Base-by-base conservation (phyloP, 805 yeast genomes). In the Cephaloascus albidus region DNA sequence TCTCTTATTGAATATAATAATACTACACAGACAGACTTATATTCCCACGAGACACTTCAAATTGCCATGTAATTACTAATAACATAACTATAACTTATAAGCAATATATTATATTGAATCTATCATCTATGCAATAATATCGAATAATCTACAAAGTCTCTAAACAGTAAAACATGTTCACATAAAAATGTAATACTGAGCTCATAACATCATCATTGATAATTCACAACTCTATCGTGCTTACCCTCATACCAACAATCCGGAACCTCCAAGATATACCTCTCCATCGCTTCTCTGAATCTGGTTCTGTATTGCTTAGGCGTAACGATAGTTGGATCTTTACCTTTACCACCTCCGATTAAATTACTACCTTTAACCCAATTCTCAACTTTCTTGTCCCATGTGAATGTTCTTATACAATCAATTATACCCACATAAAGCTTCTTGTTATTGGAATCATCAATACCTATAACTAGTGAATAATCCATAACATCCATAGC, bases 401-500 rank as follows among this genome's bases (percentile, higher is more conserved):
- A 93, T 0, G 99, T 93, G 52, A 90, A 93, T 0, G 98, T 88
- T 43, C 99, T 63, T 35, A 93, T 79, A 68, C 94, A 93, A 58
- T 93, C 86, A 44, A 93, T 89, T 33, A 93, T 89, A 3, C 99
- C 99, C 12, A 89, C 96, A 16, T 88, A 87, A 30, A 93, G 66
- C 40, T 81, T 81, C 38, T 73, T 72, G 45, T 74, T 74, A 18
- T 75, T 72, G 10, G 64, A 55, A 36, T 66, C 70, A 54, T 93
- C 95, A 33, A 93, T 85, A 0, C 97, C 99, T 43, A 93, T 81
- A 8, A 93, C 96, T 46, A 93, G 66, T 0, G 97, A 90, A 54
- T 93, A 93, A 58, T 93, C 99, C 99, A 93, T 93, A 4, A 93
- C 97, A 54, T 93, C 95, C 95, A 93, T 86, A 52, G 94, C 93